phyloP scores from a whole-genome alignment of 768 basidiomycete species.

The Baorangia bicolor region DNA sequence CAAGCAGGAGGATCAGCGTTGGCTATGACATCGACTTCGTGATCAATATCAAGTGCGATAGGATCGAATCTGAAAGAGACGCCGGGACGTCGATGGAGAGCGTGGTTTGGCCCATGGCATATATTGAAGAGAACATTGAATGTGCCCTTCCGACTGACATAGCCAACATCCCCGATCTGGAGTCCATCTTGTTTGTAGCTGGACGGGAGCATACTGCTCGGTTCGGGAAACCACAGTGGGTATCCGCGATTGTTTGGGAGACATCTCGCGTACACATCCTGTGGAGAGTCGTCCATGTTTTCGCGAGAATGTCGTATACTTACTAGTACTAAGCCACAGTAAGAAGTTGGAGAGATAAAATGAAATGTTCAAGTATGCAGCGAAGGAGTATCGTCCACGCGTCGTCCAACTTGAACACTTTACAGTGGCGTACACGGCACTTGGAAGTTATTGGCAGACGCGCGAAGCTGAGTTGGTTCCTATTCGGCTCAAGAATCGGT shows the following conservation, averaged over 20 bases:
- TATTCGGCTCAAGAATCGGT: too few species aligned
- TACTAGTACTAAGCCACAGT: too few species aligned
- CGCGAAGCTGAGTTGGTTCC: too few species aligned
- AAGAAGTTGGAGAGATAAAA: too few species aligned
- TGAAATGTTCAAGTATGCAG: too few species aligned
- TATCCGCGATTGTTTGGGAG: constrained; percentile 24
- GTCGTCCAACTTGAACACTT: too few species aligned
- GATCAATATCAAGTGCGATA: not conserved
- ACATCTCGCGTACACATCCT: constrained; percentile 13
- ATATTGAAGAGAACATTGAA: constrained; percentile 36
- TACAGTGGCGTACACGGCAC: too few species aligned
- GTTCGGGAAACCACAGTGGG: constrained; percentile 32
- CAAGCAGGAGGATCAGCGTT: not conserved
- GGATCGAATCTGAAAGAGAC: not conserved
- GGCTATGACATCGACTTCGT: too few species aligned
- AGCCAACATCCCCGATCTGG: constrained; percentile 36
- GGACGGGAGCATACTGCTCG: constrained; percentile 18
- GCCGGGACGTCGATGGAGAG: not conserved
- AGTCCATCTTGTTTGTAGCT: constrained; percentile 28
- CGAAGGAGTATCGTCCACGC: too few species aligned
- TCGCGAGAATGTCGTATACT: too few species aligned
- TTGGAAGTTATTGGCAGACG: too few species aligned
- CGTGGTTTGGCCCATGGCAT: not conserved
- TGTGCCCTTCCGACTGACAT: constrained; percentile 22
- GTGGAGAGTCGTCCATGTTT: too few species aligned